These are phyloP conservation scores for Podaxis carcinomalis DNA, from an alignment of 768 basidiomycete genomes.

Conservation along the genomic window DNA sequence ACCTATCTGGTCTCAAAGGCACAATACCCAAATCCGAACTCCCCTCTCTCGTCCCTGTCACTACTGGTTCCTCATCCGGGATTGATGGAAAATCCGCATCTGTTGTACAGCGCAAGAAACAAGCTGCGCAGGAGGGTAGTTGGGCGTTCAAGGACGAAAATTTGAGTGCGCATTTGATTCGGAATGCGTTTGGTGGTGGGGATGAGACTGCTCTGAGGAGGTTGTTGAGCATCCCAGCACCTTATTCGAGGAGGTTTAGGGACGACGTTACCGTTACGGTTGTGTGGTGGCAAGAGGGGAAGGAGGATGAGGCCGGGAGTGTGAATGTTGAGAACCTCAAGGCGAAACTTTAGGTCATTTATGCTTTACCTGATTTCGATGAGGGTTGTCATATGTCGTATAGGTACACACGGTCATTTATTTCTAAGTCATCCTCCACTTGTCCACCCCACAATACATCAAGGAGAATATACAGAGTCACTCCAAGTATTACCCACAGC, in stretches of 20 bases:
- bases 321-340: conserved; percentile 42
- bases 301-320: conserved; percentile 35
- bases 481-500: background rate
- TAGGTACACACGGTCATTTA: background rate
- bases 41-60: conserved; percentile 49
- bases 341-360: conserved; percentile 37
- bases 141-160: conserved; percentile 85
- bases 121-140: conserved; percentile 35
- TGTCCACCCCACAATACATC: background rate
- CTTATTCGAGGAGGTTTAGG: conserved; percentile 68
- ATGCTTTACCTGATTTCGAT: too few relatives aligned
- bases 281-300: conserved; percentile 77
- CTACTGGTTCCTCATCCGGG: conserved; percentile 42
- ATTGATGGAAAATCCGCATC: conserved; percentile 53
- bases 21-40: conserved; percentile 56
- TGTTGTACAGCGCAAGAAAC: conserved; percentile 28
- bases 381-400: background rate
- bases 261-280: conserved; percentile 87
- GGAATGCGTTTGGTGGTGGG: conserved; percentile 91
- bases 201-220: conserved; percentile 53
- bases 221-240: conserved; percentile 79
- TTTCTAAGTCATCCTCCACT: background rate
- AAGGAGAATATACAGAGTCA: background rate
- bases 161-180: conserved; percentile 75
- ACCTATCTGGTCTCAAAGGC: conserved; percentile 70